Base-by-base conservation (phyloP, 1,284 basidiomycete species). In the Cryptococcus amylolentus region DNA sequence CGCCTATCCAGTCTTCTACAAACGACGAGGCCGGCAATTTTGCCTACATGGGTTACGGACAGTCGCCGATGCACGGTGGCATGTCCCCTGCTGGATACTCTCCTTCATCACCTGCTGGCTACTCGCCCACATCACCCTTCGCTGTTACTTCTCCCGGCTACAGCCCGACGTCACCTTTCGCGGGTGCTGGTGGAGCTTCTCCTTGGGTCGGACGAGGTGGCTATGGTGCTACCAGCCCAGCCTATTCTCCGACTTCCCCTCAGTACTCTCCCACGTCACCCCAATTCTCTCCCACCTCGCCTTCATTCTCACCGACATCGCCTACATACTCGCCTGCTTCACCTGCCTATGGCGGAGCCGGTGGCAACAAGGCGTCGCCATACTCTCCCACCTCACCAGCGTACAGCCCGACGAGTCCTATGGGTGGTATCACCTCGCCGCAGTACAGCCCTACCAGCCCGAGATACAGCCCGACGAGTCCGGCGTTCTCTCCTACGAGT, bases 1-100 rank as follows among this genome's bases (percentile, higher is more conserved):
- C 94, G 37, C 96, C 96, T 0, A 85, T 98, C 49, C 91, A 89
- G 35, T 86, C 87, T 64, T 90, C 88, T 58, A 89, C 88, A 53
- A 89, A 88, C 49, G 91, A 95, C 69, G 81, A 82, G 58, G 89
- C 90, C 56, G 82, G 85, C 23, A 86, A 82, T 49, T 89, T 87
- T 79, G 84, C 77, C 81, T 79, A 77, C 70, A 81, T 88, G 58
- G 84, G 83, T 1, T 91, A 86, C 63, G 89, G 89, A 7, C 86
- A 87, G 74, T 92, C 90, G 67, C 93, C 93, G 0, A 81, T 86
- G 64, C 84, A 86, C 48, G 73, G 74, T 13, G 65, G 85, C 81
- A 74, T 72, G 58, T 49, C 88, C 81, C 70, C 79, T 1, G 90
- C 51, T 4, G 88, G 43, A 87, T 92, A 52, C 86, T 68, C 69